These are phyloP conservation scores for Solanum hybrid DNA, from an alignment of 305 asterid species.

Conservation along the genomic window DNA sequence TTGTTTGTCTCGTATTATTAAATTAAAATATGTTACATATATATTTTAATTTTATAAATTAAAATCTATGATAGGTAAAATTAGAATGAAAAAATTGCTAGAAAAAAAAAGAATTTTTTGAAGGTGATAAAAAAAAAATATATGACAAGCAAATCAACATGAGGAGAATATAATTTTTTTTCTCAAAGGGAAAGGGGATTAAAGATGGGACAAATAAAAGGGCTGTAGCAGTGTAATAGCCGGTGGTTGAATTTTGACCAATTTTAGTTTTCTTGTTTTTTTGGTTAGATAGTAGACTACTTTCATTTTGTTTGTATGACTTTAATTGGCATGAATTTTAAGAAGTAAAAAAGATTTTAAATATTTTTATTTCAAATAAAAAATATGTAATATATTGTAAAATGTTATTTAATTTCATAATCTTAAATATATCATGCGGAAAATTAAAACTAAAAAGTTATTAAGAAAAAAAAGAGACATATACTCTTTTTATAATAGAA, in stretches of 20 bases:
- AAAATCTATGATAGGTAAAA: neutral
- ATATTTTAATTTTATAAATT: neutral
- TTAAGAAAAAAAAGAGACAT: neutral
- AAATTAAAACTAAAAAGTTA: neutral
- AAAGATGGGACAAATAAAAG: neutral
- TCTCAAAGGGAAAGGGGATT: neutral
- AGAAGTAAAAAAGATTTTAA: no score
- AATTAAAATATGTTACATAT: neutral
- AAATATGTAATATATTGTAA: neutral
- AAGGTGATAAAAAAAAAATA: neutral
- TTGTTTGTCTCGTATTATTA: neutral
- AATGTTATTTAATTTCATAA: neutral
- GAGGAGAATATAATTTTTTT: neutral
- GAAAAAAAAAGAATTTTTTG: neutral
- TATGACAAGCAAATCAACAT: neutral
- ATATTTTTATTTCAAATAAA: no score
- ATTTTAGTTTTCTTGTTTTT: neutral
- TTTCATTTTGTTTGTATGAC: neutral
- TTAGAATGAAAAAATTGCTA: neutral
- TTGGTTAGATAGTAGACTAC: neutral
- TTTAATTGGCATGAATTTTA: neutral
- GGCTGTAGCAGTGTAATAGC: neutral
- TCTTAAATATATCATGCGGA: fast-evolving
- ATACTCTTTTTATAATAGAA: no score
- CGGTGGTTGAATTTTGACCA: neutral